phyloP scores from a whole-genome alignment of 2,329 filamentous ascomycete species.

The Orbilia oligospora region DNA sequence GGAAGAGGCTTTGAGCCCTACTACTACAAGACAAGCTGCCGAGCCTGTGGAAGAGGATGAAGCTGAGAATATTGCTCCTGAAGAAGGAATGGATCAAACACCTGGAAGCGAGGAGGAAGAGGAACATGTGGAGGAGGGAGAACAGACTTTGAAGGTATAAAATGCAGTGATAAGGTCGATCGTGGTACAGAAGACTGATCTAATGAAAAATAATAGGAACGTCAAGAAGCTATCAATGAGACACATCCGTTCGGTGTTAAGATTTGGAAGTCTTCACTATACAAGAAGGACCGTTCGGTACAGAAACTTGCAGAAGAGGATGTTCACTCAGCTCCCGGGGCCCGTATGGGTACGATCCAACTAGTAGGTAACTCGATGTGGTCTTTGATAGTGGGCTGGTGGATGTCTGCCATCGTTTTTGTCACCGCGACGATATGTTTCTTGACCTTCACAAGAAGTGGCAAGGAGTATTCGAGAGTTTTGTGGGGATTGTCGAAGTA shows the following conservation, averaged over 20 bases:
- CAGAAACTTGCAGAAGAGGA: slow-evolving; percentile 96
- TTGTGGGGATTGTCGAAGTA: slow-evolving; percentile 88
- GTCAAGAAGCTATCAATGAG: slow-evolving; percentile 97
- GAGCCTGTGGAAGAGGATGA: slow-evolving; percentile 41
- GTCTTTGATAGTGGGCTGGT: slow-evolving; percentile 95
- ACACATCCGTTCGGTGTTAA: slow-evolving; percentile 99
- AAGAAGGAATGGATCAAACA: slow-evolving; percentile 36
- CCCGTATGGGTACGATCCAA: slow-evolving; percentile 85
- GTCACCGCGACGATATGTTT: slow-evolving; percentile 83
- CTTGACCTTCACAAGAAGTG: slow-evolving; percentile 81
- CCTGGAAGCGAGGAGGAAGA: slow-evolving; percentile 49
- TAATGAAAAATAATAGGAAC: slow-evolving; percentile 73
- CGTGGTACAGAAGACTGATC: background rate
- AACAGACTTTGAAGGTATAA: slow-evolving; percentile 50
- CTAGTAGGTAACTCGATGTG: slow-evolving; percentile 90
- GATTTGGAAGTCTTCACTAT: slow-evolving; percentile 97
- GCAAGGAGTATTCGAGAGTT: slow-evolving; percentile 85
- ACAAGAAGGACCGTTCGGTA: slow-evolving; percentile 97
- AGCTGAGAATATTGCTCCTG: slow-evolving; percentile 11
- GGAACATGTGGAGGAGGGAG: slow-evolving; percentile 45
- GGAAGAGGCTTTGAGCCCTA: slow-evolving; percentile 47
- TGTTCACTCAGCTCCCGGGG: slow-evolving; percentile 94
- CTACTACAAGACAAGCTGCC: slow-evolving; percentile 21
- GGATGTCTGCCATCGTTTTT: slow-evolving; percentile 84
- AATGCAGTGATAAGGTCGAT: background rate